Evolutionary conservation across 106 monocot species (phyloP).

Genomic region (Dioscorea alata): DNA sequence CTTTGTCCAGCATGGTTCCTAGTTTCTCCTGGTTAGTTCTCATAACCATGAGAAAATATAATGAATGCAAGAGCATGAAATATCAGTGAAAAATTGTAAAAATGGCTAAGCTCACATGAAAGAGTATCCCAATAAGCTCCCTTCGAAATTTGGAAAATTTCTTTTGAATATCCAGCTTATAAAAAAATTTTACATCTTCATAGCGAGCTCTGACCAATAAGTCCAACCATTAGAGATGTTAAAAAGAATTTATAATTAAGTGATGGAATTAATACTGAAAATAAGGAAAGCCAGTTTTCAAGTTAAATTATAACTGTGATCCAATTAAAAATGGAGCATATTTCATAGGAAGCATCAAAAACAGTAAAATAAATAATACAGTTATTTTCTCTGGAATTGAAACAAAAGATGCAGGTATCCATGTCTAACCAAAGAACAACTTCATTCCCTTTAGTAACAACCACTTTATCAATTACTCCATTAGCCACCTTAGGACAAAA

Average conservation of each 20-base stretch:
- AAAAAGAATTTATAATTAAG: neutral
- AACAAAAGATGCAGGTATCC: neutral
- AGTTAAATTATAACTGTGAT: too few species aligned
- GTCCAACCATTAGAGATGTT: neutral
- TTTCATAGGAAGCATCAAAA: too few species aligned
- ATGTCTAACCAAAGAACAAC: constrained; percentile 70
- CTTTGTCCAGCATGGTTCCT: constrained; percentile 92
- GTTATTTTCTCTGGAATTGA: neutral
- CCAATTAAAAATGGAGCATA: too few species aligned
- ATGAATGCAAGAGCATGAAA: neutral
- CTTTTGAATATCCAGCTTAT: constrained; percentile 76
- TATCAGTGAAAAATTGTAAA: neutral
- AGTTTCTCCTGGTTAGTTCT: constrained; percentile 68
- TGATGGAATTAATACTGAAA: too few species aligned
- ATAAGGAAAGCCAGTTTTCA: too few species aligned
- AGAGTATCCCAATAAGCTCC: constrained; percentile 78
- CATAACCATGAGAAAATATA: neutral
- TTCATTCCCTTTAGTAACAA: constrained; percentile 91
- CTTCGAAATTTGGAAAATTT: constrained; percentile 71
- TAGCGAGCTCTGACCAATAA: constrained; percentile 72
- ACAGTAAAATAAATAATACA: neutral
- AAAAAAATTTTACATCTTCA: constrained; percentile 97
- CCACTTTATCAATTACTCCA: constrained; percentile 56
- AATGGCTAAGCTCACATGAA: constrained; percentile 67
- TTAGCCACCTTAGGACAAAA: constrained; percentile 71